Percentiles rank a stretch among this genome's conserved stretches.
phyloP scores from a whole-genome alignment of 495 filamentous ascomycete species.

The Podospora anserina region DNA sequence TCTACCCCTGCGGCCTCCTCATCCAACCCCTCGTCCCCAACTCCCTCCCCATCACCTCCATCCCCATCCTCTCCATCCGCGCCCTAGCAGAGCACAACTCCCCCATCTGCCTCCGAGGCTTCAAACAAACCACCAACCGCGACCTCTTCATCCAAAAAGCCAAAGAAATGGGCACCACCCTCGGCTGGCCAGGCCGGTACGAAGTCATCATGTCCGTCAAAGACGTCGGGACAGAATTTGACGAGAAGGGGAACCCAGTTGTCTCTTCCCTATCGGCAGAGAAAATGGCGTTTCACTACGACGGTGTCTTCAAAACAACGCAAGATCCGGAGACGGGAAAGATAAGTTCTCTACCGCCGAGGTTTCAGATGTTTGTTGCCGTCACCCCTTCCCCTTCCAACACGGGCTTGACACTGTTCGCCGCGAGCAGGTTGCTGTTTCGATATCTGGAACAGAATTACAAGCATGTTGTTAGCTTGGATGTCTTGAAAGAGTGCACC shows the following conservation, averaged over 20 bases:
- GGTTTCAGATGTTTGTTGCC: neutral
- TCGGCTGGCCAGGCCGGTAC: conserved; percentile 50
- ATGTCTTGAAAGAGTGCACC: neutral
- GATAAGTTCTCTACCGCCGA: neutral
- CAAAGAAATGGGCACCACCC: conserved; percentile 42
- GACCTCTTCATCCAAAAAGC: conserved; percentile 47
- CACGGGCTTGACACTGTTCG: conserved; percentile 52
- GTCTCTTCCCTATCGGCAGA: conserved; percentile 53
- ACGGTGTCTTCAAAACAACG: conserved; percentile 51
- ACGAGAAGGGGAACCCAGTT: conserved; percentile 18
- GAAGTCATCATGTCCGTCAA: conserved; percentile 39
- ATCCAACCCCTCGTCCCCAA: conserved; percentile 21
- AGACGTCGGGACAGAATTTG: conserved; percentile 36
- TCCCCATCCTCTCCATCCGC: conserved; percentile 50
- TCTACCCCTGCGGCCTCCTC: conserved; percentile 32
- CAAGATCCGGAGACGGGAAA: conserved; percentile 32
- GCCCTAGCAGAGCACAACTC: conserved; percentile 48
- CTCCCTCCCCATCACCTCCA: conserved; percentile 24
- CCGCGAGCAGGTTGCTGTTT: conserved; percentile 49
- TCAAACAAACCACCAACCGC: conserved; percentile 43
- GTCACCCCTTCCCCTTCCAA: conserved; percentile 23
- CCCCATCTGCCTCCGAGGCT: conserved; percentile 53
- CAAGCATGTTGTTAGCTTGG: conserved; percentile 5
- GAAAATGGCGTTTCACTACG: conserved; percentile 56
- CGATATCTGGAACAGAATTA: conserved; percentile 42